Base-by-base conservation (phyloP, 495 filamentous ascomycete species). In the Daldinia caldariorum region DNA sequence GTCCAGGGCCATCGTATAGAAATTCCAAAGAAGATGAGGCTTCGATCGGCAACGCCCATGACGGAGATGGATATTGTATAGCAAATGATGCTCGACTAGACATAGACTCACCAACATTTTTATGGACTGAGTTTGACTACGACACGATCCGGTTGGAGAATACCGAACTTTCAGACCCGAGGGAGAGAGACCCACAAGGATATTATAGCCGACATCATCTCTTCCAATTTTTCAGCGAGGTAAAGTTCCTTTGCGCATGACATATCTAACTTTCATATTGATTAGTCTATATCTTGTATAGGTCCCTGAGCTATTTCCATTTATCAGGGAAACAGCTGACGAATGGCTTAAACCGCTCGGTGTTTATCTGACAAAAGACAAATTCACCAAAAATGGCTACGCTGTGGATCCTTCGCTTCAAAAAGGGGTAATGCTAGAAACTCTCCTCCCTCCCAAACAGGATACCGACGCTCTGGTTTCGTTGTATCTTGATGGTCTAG, bases 401-500 rank as follows among this genome's bases (percentile, higher is more conserved):
- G 60, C 73, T 16, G 73, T 76, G 31, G 71, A 63, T 39, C 64
- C 59, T 54, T 77, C 79, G 43, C 72, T 55, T 49, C 64, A 71
- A 50, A 71, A 78, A 3, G 80, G 79, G 18, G 45, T 47, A 8
- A 58, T 51, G n/a, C 74, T 83, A 0, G 81, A 82, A 66, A 49
- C 72, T 13, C 61, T 83, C 16, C 78, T 83, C 12, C 80, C 80
- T 4, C 66, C 78, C 4, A 74, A 76, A 47, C 74, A 77, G 39
- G 77, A 81, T 34, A 75, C 76, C 0, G 82, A 83, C 50, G 60
- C 61, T 41, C 66, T 83, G 12, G 74, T 83, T 18, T 69, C 64
- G 16, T 75, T 80, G 58, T 84, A 83, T 56, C 74, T 84, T 13
- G 79, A 82, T 64, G 78, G 80, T 61, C 77, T 83, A 55, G 82